A percentile compares a stretch with the other conserved stretches of the same genome.
Conservation (phyloP, 306 rosid species). For the Macrotyloma uniflorum region DNA sequence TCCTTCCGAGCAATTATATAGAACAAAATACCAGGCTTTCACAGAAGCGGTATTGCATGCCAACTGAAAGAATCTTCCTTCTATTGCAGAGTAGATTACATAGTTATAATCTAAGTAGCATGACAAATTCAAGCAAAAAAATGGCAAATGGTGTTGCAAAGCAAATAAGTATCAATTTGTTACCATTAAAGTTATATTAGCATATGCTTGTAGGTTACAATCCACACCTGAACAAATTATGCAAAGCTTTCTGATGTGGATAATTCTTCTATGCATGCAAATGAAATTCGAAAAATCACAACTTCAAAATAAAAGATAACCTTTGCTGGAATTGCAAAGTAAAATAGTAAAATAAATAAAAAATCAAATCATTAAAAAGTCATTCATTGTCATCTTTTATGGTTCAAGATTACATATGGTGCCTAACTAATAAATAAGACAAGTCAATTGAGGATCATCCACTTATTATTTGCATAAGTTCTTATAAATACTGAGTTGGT, state of each 20-base stretch:
- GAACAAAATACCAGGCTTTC: conserved; percentile 11
- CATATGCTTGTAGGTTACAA: conserved; percentile 12
- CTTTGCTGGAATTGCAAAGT: not conserved
- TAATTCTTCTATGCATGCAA: not conserved
- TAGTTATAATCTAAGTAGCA: not conserved
- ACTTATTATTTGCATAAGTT: not conserved
- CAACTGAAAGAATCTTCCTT: not conserved
- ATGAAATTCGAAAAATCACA: not conserved
- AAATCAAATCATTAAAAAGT: not conserved
- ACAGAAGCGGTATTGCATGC: not conserved
- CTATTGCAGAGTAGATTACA: not conserved
- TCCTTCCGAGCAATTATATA: not conserved
- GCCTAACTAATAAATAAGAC: not conserved
- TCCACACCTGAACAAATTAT: not conserved
- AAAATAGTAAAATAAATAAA: not conserved
- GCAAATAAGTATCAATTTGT: conserved; percentile 5
- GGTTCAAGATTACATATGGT: not conserved
- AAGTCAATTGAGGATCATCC: not conserved
- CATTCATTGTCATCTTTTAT: not conserved
- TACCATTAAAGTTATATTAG: not conserved
- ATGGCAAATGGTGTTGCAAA: not conserved
- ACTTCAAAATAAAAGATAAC: not conserved
- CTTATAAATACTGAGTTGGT: not conserved
- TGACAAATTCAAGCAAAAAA: not conserved
- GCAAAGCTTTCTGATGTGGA: not conserved